Evolutionary conservation across 805 yeast species (phyloP).

Genomic region (Debaryomyces tyrocola): DNA sequence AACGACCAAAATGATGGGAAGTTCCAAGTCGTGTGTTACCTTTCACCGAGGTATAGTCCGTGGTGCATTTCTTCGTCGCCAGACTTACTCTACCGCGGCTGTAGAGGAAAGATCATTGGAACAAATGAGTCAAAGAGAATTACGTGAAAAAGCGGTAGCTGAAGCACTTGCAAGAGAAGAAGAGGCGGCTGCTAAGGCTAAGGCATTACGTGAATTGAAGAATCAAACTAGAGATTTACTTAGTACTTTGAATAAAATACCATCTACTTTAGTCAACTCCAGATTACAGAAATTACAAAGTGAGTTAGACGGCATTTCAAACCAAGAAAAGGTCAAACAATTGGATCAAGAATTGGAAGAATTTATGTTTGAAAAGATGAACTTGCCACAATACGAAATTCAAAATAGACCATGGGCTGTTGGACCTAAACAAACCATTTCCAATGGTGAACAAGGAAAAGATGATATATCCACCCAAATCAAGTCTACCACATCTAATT

Average conservation of each 20-base stretch:
- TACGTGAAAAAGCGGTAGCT: slow-evolving; percentile 41
- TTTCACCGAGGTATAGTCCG: background rate
- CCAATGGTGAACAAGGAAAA: slow-evolving; percentile 1
- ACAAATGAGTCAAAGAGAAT: slow-evolving; percentile 23
- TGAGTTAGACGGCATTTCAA: slow-evolving; percentile 27
- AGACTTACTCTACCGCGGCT: background rate
- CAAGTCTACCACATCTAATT: slow-evolving; percentile 32
- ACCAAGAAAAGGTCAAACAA: slow-evolving; percentile 32
- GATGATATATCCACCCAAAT: slow-evolving; percentile 15
- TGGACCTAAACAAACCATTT: background rate
- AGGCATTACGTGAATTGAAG: slow-evolving; percentile 33
- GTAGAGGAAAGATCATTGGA: slow-evolving; percentile 7
- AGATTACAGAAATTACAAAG: slow-evolving; percentile 30
- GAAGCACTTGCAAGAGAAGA: slow-evolving; percentile 46
- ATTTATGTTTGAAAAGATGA: slow-evolving; percentile 33
- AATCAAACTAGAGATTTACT: slow-evolving; percentile 25
- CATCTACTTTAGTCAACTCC: slow-evolving; percentile 27
- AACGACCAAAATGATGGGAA: background rate
- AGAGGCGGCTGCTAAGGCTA: slow-evolving; percentile 35
- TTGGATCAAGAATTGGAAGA: slow-evolving; percentile 42
- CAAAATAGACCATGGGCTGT: slow-evolving; percentile 37
- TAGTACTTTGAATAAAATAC: slow-evolving; percentile 33
- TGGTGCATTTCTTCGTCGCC: background rate
- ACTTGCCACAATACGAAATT: slow-evolving; percentile 29
- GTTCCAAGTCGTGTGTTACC: slow-evolving; percentile 1